Evolutionary conservation across 2,329 filamentous ascomycete genomes (phyloP).

Genomic region (Didymella pinodella): DNA sequence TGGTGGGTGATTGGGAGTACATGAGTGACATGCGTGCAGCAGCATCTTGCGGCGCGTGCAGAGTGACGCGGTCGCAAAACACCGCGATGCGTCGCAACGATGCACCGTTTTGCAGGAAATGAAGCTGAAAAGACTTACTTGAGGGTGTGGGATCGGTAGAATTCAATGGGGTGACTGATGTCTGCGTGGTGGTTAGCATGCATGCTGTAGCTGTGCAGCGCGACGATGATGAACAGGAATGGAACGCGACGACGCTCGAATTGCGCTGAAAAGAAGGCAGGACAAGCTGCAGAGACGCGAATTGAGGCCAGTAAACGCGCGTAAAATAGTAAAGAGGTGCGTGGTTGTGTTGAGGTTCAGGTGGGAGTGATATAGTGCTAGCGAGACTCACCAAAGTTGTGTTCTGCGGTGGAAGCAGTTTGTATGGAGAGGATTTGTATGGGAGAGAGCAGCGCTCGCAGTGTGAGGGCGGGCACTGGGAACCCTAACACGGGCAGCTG

Average conservation of each 20-base stretch:
- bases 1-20: conserved; percentile 22
- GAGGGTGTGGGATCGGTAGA: conserved; percentile 28
- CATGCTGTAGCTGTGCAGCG: conserved; percentile 25
- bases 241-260: conserved; percentile 41
- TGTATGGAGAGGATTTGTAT: conserved; percentile 34
- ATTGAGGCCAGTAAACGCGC: conserved; percentile 45
- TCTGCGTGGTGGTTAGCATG: conserved; percentile 47
- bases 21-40: conserved; percentile 31
- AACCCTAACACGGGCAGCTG: conserved; percentile 4
- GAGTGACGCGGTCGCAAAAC: conserved; percentile 44
- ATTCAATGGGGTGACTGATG: conserved; percentile 33
- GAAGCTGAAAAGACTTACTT: conserved; percentile 42
- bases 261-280: conserved; percentile 42
- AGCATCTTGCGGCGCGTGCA: conserved; percentile 32
- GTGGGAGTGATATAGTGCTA: conserved; percentile 28
- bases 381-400: conserved; percentile 47
- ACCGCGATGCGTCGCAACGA: conserved; percentile 37
- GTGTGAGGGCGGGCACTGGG: conserved; percentile 12
- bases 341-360: conserved; percentile 33
- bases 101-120: conserved; percentile 37
- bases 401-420: conserved; percentile 35
- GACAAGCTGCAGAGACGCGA: conserved; percentile 35
- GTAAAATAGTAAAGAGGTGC: conserved; percentile 41
- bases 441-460: conserved; percentile 25
- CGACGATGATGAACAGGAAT: conserved; percentile 43